Conservation (phyloP, 139 green algal genomes). For the Coelastrella sp. region DNA sequence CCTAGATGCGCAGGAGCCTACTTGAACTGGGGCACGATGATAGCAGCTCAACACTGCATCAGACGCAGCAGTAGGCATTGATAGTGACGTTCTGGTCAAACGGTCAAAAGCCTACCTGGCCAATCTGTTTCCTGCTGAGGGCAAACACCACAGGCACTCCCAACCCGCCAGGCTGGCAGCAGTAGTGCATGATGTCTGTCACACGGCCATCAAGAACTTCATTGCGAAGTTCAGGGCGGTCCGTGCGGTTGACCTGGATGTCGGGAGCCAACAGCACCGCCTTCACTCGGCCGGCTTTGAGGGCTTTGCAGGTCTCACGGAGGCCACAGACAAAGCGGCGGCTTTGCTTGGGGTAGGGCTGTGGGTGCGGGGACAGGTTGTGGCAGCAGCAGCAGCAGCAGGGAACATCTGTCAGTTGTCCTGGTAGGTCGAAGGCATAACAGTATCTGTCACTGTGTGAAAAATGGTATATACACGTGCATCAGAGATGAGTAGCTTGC, state of each 20-base stretch:
- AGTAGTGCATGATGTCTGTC: constrained; percentile 65
- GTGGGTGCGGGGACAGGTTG: background rate
- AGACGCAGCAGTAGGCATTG: too few relatives aligned
- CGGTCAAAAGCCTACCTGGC: constrained; percentile 47
- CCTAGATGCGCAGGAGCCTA: too few relatives aligned
- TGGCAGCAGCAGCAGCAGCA: background rate
- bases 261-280: constrained; percentile 85
- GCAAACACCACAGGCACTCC: constrained; percentile 77
- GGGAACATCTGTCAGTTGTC: background rate
- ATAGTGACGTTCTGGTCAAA: too few relatives aligned
- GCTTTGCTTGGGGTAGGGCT: constrained; percentile 3
- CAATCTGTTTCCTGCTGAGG: constrained; percentile 80
- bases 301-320: constrained; percentile 81
- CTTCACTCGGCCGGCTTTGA: constrained; percentile 55
- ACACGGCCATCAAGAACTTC: constrained; percentile 44
- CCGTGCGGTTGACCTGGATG: constrained; percentile 59
- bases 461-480: background rate
- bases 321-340: constrained; percentile 62
- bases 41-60: too few relatives aligned
- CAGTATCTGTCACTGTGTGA: too few relatives aligned
- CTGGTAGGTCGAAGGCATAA: too few relatives aligned
- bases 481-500: too few relatives aligned
- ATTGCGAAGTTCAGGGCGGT: background rate
- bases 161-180: constrained; percentile 16
- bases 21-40: too few relatives aligned